Evolutionary conservation across 2,329 filamentous ascomycete species (phyloP), one percentile per base, ranked within the genome.

Genomic region (Aspergillus pseudonomiae): DNA sequence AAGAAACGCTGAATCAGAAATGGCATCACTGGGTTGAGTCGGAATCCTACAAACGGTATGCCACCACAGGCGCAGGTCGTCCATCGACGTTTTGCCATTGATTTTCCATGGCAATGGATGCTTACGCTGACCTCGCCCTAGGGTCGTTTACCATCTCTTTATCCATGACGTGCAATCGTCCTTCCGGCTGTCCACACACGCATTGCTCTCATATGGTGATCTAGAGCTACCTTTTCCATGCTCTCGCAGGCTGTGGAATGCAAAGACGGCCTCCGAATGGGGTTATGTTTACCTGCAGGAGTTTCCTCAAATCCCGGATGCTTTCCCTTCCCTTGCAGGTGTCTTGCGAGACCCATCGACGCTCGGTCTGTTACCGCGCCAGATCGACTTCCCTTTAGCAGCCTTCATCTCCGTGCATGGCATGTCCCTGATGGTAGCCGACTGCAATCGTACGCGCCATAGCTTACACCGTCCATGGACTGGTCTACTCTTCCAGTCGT

Each of bases 171-270:
- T 88, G 0, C 88, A 91, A 64, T 83, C 85, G 4, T 91, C 90
- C 2, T 89, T 92, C 79, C 86, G 87, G 1, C 82, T 90, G 4
- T 80, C 90, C 60, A 87, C 85, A 26, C 88, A 85, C 63, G 88
- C 89, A 0, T 79, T 87, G 24, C 86, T 92, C 67, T 90, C 89
- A 0, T 92, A 91, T 69, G 83, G 88, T 0, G 90, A 92, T 69
- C 78, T 92, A 56, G 86, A 86, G 4, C 77, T 92, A 3, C 88
- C 89, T 1, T 75, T 93, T 0, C 90, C 90, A 0, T 85, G 85
- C 64, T 80, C 86, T 0, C 82, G 84, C 60, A 81, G 85, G 14
- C 74, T 93, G 2, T 93, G 90, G 90, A 83, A 86, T 55, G 89
- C 90, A 1, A 82, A 83, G 34, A 84, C 84, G 0, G 88, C 90